Percentiles rank a stretch among this genome's conserved stretches.
phyloP scores from a whole-genome alignment of 129 eudicot species.

The Pseudognaphalium luteoalbum region DNA sequence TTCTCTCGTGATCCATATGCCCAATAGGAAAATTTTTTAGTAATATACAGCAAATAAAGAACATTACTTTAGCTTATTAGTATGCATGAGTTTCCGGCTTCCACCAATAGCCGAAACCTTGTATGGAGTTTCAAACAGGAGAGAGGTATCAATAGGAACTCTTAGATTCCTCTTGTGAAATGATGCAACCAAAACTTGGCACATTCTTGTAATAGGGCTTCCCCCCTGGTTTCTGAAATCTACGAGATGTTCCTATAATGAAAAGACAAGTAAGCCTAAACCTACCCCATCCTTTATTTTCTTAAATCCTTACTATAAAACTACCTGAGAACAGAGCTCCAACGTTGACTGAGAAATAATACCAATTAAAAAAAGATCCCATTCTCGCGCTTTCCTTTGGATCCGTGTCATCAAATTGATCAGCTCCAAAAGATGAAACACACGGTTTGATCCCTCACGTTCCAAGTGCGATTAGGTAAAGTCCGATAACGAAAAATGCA shows the following conservation, averaged over 20 bases:
- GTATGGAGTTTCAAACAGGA: constrained; percentile 41
- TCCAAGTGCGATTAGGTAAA: constrained; percentile 60
- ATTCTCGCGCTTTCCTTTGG: constrained; percentile 38
- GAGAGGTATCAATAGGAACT: constrained; percentile 37
- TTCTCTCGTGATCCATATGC: no score
- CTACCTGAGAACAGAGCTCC: constrained; percentile 54
- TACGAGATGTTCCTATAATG: constrained; percentile 51
- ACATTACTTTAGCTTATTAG: constrained; percentile 29
- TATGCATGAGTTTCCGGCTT: constrained; percentile 37
- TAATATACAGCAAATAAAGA: background rate
- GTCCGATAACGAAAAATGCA: constrained; percentile 35
- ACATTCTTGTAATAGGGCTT: constrained; percentile 59
- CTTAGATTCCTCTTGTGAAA: constrained; percentile 37
- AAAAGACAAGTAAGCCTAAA: constrained; percentile 49
- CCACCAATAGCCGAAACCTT: constrained; percentile 32
- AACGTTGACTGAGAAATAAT: constrained; percentile 51
- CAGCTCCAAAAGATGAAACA: constrained; percentile 66
- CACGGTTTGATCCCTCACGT: constrained; percentile 75
- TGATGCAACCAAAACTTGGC: constrained; percentile 61
- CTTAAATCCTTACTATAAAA: constrained; percentile 49
- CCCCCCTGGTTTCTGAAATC: constrained; percentile 56
- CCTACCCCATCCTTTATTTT: constrained; percentile 50
- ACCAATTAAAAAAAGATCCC: constrained; percentile 63
- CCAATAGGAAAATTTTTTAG: no score
- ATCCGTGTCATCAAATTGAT: constrained; percentile 47